Evolutionary conservation across 129 eudicot genomes (phyloP), one percentile per base, ranked within the genome.

Genomic region (Artemisia tridentata): DNA sequence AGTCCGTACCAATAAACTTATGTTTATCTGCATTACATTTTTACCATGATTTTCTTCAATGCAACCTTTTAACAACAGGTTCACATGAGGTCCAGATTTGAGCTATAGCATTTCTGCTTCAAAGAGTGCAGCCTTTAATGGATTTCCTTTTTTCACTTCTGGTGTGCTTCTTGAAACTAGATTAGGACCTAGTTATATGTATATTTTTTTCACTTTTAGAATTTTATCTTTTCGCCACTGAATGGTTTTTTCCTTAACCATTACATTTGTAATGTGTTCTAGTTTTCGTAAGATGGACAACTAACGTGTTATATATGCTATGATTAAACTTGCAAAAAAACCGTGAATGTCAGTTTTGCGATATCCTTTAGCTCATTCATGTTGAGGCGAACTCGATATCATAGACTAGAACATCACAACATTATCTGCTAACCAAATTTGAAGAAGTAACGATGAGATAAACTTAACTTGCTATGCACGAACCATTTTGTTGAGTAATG

Each of bases 131-230:
- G 58, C 45, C 45, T 47, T 49, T 75, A 13, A 56, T 58, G 45
- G 67, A 49, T 60, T 14, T 49, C n/a, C 57, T 23, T 14, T 23
- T 60, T 14, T 19, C 43, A 27, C 61, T 68, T 67, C 63, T 27
- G 62, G 46, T 49, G 18, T 51, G 63, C 72, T 64, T 75, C 65
- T 61, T 69, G 68, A 68, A 51, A 69, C 75, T 25, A 69, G 51
- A 45, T 69, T 49, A 34, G 50, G 74, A 68, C 49, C 38, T 47
- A 14, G 63, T 69, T 50, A 31, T 64, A 16, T 11, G 12, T 8
- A 61, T 27, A 27, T 27, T 38, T 38, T 38, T 38, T 7, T 38
- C 45, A 38, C 10, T 38, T 38, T 52, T 76, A 69, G 75, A 62
- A 60, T 60, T 31, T 15, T 50, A 60, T 38, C 21, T 49, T 20